phyloP scores from a whole-genome alignment of 208 protist species.

The Borovskyia barvae region DNA sequence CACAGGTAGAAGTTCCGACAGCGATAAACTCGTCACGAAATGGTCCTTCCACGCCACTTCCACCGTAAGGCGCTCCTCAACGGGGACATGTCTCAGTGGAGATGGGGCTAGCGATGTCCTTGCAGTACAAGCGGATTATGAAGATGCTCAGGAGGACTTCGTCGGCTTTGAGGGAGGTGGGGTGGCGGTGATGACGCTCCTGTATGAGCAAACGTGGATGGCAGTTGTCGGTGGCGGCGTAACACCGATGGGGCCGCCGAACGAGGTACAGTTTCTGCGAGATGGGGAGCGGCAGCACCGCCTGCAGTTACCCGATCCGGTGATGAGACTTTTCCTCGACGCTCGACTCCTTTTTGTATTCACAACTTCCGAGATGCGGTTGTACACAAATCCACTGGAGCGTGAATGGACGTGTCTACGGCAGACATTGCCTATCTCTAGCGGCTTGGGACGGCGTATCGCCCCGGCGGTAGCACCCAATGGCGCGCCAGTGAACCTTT shows the following conservation, averaged over 20 bases:
- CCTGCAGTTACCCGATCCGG: slow-evolving; percentile 12
- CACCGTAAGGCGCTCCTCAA: too few species aligned
- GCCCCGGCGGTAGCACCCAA: too few species aligned
- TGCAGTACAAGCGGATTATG: too few species aligned
- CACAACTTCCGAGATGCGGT: slow-evolving; percentile 27
- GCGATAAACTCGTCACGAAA: too few species aligned
- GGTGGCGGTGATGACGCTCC: slow-evolving; percentile 58
- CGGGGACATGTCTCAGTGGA: too few species aligned
- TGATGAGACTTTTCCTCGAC: slow-evolving; percentile 32
- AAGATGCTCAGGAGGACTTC: slow-evolving; percentile 3
- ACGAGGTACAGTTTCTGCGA: slow-evolving; percentile 23
- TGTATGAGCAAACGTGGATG: slow-evolving; percentile 56
- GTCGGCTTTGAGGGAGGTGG: slow-evolving; percentile 38
- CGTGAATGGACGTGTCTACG: slow-evolving; percentile 17
- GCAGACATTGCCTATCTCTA: slow-evolving; percentile 4
- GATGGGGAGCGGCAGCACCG: slow-evolving; percentile 10
- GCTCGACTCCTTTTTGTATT: slow-evolving; percentile 33
- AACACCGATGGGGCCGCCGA: slow-evolving; percentile 38
- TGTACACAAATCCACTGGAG: slow-evolving; percentile 48
- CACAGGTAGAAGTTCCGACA: too few species aligned
- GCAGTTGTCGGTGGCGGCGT: slow-evolving; percentile 61
- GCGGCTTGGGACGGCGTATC: slow-evolving; percentile 7
- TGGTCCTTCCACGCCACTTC: too few species aligned
- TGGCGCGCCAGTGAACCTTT: too few species aligned
- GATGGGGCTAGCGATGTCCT: too few species aligned